Percentiles rank a stretch among this genome's conserved stretches.
These are phyloP conservation scores for Glaciozyma martinii DNA, from an alignment of 768 basidiomycete species.

Conservation along the genomic window DNA sequence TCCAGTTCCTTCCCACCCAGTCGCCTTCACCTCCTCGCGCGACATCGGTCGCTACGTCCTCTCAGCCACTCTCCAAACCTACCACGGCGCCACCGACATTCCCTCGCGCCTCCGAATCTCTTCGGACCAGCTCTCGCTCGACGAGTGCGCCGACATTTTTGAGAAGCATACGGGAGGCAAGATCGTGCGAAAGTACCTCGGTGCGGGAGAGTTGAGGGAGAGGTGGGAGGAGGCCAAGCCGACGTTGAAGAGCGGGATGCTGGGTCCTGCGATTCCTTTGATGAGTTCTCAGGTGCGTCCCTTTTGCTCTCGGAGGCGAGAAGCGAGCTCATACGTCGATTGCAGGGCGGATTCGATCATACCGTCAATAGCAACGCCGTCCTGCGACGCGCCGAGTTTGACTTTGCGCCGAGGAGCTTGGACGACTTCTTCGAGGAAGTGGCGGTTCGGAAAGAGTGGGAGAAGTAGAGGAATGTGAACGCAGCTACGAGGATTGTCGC, in stretches of 20 bases:
- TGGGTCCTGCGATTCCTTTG: slow-evolving; percentile 1
- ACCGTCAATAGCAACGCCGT: no score
- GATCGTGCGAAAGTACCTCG: background rate
- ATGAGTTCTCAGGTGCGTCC: background rate
- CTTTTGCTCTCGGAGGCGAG: no score
- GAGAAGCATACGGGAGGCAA: slow-evolving; percentile 4
- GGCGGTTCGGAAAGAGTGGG: no score
- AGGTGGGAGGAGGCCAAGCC: slow-evolving; percentile 12
- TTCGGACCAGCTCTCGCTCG: slow-evolving; percentile 3
- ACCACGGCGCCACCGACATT: background rate
- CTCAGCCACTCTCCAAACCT: slow-evolving; percentile 10
- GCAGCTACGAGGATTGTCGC: no score
- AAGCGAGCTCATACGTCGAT: no score
- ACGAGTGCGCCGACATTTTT: slow-evolving; percentile 2
- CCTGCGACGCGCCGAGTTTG: no score
- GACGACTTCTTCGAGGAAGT: no score
- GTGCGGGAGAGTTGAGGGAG: background rate
- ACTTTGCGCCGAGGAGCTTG: no score
- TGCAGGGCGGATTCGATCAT: no score
- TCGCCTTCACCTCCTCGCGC: slow-evolving; percentile 11
- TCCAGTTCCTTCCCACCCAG: slow-evolving; percentile 1
- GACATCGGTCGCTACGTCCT: slow-evolving; percentile 9
- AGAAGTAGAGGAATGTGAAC: no score
- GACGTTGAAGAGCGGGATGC: background rate
- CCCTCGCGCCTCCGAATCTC: background rate